phyloP scores from a whole-genome alignment of 2,329 filamentous ascomycete genomes.

The Alternaria postmessia region DNA sequence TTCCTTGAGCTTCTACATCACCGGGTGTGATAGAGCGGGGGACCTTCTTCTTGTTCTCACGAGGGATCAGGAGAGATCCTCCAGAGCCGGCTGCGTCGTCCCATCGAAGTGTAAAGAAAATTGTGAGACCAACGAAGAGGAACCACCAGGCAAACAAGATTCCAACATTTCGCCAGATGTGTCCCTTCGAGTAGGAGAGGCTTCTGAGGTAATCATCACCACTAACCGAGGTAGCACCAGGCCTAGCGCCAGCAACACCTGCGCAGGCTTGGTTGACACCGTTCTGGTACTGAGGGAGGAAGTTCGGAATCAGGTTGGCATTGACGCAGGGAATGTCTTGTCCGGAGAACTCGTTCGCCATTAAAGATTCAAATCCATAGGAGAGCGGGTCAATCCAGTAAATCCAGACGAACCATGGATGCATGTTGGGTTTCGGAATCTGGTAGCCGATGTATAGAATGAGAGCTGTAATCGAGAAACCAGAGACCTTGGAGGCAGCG shows the following conservation, averaged over 20 bases:
- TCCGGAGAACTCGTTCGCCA: slow-evolving; percentile 71
- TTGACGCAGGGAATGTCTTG: slow-evolving; percentile 59
- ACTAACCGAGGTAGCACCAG: slow-evolving; percentile 59
- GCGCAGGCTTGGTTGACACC: slow-evolving; percentile 61
- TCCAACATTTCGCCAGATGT: slow-evolving; percentile 53
- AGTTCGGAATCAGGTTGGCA: slow-evolving; percentile 60
- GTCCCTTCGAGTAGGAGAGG: slow-evolving; percentile 52
- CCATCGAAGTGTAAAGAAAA: slow-evolving; percentile 67
- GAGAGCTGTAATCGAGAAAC: slow-evolving; percentile 64
- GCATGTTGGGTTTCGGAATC: slow-evolving; percentile 58
- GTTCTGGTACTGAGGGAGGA: slow-evolving; percentile 57
- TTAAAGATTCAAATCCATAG: slow-evolving; percentile 79
- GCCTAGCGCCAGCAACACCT: slow-evolving; percentile 64
- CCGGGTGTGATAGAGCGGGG: slow-evolving; percentile 22
- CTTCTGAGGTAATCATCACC: slow-evolving; percentile 67
- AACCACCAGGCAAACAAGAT: slow-evolving; percentile 56
- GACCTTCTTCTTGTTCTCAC: slow-evolving; percentile 45
- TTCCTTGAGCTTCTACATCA: slow-evolving; percentile 61
- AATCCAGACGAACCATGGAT: slow-evolving; percentile 60
- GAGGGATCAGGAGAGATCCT: slow-evolving; percentile 67
- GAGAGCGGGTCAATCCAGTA: slow-evolving; percentile 80
- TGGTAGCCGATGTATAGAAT: slow-evolving; percentile 70
- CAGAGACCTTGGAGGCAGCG: slow-evolving; percentile 65
- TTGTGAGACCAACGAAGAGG: slow-evolving; percentile 62
- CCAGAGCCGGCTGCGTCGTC: slow-evolving; percentile 60